These are phyloP conservation scores for Karstenula rhodostoma DNA, from an alignment of 2,329 filamentous ascomycete species.

Conservation along the genomic window DNA sequence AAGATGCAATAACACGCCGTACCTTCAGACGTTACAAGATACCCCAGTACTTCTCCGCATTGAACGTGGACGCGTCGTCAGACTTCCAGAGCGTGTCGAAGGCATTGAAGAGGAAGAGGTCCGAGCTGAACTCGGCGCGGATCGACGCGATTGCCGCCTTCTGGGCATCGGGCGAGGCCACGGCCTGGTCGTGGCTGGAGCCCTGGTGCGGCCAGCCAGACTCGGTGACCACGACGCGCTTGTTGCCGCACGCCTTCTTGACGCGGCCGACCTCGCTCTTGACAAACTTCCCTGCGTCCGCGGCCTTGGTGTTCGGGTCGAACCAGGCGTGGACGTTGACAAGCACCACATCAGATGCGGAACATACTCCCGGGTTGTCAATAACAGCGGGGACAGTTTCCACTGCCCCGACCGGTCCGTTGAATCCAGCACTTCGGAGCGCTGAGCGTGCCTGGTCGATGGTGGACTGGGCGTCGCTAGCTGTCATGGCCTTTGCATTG, in stretches of 20 bases:
- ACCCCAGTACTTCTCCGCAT: constrained; percentile 81
- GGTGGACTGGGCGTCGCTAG: constrained; percentile 64
- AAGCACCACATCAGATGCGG: constrained; percentile 78
- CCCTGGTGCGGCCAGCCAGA: constrained; percentile 84
- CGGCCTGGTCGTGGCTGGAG: constrained; percentile 69
- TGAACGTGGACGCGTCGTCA: constrained; percentile 67
- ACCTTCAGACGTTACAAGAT: constrained; percentile 25
- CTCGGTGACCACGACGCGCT: constrained; percentile 79
- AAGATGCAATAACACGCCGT: not conserved
- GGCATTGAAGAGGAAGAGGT: constrained; percentile 77
- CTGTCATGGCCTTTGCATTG: constrained; percentile 59
- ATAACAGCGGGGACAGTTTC: constrained; percentile 79
- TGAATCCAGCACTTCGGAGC: constrained; percentile 70
- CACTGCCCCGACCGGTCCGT: constrained; percentile 78
- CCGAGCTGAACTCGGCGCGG: constrained; percentile 63
- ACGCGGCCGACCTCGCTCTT: constrained; percentile 61
- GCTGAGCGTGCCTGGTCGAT: constrained; percentile 65
- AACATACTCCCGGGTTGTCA: constrained; percentile 73
- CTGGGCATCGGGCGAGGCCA: constrained; percentile 75
- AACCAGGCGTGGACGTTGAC: constrained; percentile 89
- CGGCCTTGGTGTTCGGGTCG: constrained; percentile 67
- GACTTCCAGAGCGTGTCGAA: constrained; percentile 84
- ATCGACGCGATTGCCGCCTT: constrained; percentile 70
- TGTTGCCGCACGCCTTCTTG: constrained; percentile 58
- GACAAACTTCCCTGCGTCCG: constrained; percentile 73